Base-by-base conservation (phyloP, 371 early-diverging fungal species). In the Choanephora cucurbitarum region DNA sequence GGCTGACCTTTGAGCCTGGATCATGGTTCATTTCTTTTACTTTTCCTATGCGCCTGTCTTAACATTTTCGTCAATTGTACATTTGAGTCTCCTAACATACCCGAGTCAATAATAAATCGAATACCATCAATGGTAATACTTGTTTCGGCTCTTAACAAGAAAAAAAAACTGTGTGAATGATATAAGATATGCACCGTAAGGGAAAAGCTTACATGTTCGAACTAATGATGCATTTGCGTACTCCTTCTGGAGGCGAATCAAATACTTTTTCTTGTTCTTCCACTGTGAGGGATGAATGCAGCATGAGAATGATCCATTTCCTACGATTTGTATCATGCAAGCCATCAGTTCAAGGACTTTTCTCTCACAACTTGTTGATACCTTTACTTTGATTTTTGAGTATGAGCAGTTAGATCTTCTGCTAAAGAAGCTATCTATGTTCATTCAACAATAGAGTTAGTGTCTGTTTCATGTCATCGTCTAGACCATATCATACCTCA, bases 61-160 rank as follows among this genome's bases (percentile, higher is more conserved):
- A 31, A n/a, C n/a, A n/a, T n/a, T n/a, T n/a, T n/a, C 0, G 5
- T 41, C 8, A 41, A n/a, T n/a, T 10, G 5, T 32, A 14, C 37
- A 13, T 11, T 13, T 40, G 28, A 13, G 8, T 11, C 9, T 17
- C 11, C 9, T 11, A 9, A 44, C 5, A 91, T 89, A 21, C 99
- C 99, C 32, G 89, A 85, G 74, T 99, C 99, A 28, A 99, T 89
- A 1, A 99, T 99, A 66, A 96, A 98, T 19, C 86, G 84, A 58
- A 99, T 90, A 21, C 90, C 90, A 18, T 97, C 96, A 41, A 99
- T 99, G 1, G 99, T 99, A 24, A 99, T 82, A 31, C 95, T 95
- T 0, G 99, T 99, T 72, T 99, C 99, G 8, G 99, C 99, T 3
- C 62, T 62, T n/a, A n/a, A n/a, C n/a, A n/a, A n/a, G n/a, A n/a